Base-by-base conservation (phyloP, 148 eudicot species). In the Talinum fruticosum region DNA sequence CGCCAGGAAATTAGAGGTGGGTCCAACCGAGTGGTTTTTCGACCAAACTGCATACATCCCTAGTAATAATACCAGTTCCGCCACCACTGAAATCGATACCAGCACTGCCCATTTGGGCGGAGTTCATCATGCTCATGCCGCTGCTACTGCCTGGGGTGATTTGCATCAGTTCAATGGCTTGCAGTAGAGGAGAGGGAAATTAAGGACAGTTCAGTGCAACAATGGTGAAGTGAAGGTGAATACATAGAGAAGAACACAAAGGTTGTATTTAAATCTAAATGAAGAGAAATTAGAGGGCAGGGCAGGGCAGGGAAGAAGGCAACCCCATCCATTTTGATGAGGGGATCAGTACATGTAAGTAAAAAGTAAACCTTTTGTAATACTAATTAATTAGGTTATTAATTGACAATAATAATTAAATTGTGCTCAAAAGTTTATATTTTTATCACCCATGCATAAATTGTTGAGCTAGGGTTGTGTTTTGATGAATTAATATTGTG, bases 1-100 rank as follows among this genome's bases (percentile, higher is more conserved):
- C 8, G 47, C 13, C 13, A 33, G 57, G 33, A 64, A 82, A 64
- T 45, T 57, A 2, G 83, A 66, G 67, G 83, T 76, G 77, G 82
- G 84, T 45, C 72, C 80, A 32, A 87, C 94, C 21, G 94, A 88
- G 79, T 90, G 94, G 94, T 88, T 79, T 51, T 87, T 90, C 74
- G 93, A 89, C 12, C 91, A 75, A 29, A 41, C 51, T 71, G 73
- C 71, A 51, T 78, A 30, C 67, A 80, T 37, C 35, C 0, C 34
- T 32, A 14, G 34, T 59, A 74, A 69, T 75, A 45, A 80, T 8
- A 62, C 30, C 23, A 45, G 18, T 37, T 26, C 8, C 44, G 16
- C 33, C 21, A 47, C 16, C 32, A 18, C 45, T 49, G 76, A 45
- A 26, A 51, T 70, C 16, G 49, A 47, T 6, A 71, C 33, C 3